Percentiles rank a stretch among this genome's conserved stretches.
Evolutionary conservation across 148 eudicot genomes (phyloP).

Genomic region (Dysphania ambrosioides): DNA sequence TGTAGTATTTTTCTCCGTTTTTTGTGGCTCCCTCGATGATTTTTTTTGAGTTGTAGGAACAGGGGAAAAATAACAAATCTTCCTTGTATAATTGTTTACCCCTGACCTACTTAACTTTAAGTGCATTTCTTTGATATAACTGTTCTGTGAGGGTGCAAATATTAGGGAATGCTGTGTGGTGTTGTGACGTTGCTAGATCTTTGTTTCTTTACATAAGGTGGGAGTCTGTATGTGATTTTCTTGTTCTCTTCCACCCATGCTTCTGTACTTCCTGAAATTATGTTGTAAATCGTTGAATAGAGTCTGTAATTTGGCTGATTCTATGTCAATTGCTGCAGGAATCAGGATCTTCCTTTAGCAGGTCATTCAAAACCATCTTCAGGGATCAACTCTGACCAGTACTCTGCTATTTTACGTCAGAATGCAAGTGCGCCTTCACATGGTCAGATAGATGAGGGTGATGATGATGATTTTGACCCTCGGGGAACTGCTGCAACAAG

Average conservation of each 20-base stretch:
- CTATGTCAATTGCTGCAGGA: slow-evolving; percentile 37
- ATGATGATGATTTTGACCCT: slow-evolving; percentile 90
- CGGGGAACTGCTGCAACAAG: slow-evolving; percentile 66
- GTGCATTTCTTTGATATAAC: not conserved
- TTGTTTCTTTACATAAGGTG: not conserved
- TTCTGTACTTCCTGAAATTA: not conserved
- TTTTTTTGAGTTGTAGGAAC: too few species aligned
- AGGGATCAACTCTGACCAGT: slow-evolving; percentile 29
- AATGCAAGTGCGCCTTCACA: slow-evolving; percentile 40
- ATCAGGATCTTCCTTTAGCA: slow-evolving; percentile 34
- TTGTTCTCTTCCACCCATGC: not conserved
- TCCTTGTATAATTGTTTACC: not conserved
- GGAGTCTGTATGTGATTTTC: not conserved
- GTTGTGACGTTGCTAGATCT: not conserved
- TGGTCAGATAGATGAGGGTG: slow-evolving; percentile 49
- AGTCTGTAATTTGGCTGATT: slow-evolving; percentile 13
- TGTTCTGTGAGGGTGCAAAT: not conserved
- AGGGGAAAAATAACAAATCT: not conserved
- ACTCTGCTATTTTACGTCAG: slow-evolving; percentile 37
- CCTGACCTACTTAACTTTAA: not conserved
- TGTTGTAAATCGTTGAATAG: not conserved
- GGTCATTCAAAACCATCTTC: slow-evolving; percentile 36
- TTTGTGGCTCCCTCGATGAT: too few species aligned
- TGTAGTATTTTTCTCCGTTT: too few species aligned
- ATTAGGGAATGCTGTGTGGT: not conserved